Evolutionary conservation across 2,329 filamentous ascomycete species (phyloP).

Genomic region (Botrytis byssoidea): DNA sequence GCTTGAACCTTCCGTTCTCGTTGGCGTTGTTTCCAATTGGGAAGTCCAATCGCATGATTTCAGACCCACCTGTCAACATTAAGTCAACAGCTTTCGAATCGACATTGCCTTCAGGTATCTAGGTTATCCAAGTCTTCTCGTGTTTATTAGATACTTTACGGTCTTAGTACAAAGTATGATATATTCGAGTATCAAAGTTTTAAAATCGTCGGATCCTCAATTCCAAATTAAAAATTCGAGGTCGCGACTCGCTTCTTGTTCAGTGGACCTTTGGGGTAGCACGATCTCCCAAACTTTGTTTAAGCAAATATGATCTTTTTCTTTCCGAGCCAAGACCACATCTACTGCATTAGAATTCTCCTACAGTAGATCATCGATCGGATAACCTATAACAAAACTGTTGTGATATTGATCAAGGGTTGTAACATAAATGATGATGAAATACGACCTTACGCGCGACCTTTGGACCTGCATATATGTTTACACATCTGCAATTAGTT

Average conservation of each 20-base stretch:
- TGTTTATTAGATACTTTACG: neutral
- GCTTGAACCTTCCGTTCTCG: neutral
- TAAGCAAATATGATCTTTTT: neutral
- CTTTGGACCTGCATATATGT: conserved; percentile 7
- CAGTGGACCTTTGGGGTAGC: neutral
- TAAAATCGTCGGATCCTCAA: neutral
- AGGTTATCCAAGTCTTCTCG: neutral
- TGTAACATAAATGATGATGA: neutral
- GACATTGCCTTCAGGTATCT: neutral
- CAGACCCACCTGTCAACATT: neutral
- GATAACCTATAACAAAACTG: neutral
- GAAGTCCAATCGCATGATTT: neutral
- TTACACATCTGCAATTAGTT: neutral
- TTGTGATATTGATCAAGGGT: neutral
- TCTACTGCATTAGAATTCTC: neutral
- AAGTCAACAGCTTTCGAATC: neutral
- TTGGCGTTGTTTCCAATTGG: neutral
- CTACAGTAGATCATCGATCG: neutral
- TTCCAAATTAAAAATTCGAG: neutral
- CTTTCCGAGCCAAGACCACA: neutral
- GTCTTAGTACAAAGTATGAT: neutral
- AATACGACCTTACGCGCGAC: conserved; percentile 1
- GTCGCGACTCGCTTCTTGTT: conserved; percentile 6
- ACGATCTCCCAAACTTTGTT: neutral
- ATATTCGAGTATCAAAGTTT: neutral